A percentile compares a stretch with the other conserved stretches of the same genome.
Evolutionary conservation across 2,329 filamentous ascomycete species (phyloP).

Genomic region (Alternaria brassicicola): DNA sequence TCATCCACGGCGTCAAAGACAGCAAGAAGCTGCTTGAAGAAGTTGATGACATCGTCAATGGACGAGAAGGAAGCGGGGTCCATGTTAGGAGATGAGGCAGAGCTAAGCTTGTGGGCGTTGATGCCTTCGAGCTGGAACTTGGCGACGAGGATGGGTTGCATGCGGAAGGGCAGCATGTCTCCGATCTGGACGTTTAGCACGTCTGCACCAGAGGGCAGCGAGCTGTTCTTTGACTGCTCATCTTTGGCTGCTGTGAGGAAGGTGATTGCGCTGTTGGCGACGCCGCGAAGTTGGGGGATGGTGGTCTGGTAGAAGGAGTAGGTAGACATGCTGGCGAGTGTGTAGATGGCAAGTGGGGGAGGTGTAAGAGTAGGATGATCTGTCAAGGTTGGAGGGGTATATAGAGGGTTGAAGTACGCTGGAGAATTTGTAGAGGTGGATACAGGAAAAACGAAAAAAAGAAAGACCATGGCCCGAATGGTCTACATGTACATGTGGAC

Average conservation of each 20-base stretch:
- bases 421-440: neutral
- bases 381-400: neutral
- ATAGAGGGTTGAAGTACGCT: neutral
- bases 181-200: slow-evolving; percentile 24
- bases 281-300: slow-evolving; percentile 19
- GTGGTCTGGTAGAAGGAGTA: slow-evolving; percentile 27
- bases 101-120: slow-evolving; percentile 10
- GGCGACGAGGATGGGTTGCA: slow-evolving; percentile 25
- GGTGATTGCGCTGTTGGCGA: slow-evolving; percentile 19
- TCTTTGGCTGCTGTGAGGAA: slow-evolving; percentile 24
- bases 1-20: slow-evolving; percentile 24
- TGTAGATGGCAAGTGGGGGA: neutral
- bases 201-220: slow-evolving; percentile 20
- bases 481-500: neutral
- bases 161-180: slow-evolving; percentile 29
- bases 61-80: slow-evolving; percentile 17
- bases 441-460: neutral
- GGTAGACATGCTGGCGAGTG: slow-evolving; percentile 19
- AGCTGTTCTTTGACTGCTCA: slow-evolving; percentile 19
- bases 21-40: slow-evolving; percentile 23
- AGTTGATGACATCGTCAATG: slow-evolving; percentile 26
- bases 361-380: neutral
- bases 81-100: slow-evolving; percentile 10
- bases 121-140: slow-evolving; percentile 23
- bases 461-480: neutral